Conservation (phyloP, 768 basidiomycete genomes). For the Pholiota microspora region DNA sequence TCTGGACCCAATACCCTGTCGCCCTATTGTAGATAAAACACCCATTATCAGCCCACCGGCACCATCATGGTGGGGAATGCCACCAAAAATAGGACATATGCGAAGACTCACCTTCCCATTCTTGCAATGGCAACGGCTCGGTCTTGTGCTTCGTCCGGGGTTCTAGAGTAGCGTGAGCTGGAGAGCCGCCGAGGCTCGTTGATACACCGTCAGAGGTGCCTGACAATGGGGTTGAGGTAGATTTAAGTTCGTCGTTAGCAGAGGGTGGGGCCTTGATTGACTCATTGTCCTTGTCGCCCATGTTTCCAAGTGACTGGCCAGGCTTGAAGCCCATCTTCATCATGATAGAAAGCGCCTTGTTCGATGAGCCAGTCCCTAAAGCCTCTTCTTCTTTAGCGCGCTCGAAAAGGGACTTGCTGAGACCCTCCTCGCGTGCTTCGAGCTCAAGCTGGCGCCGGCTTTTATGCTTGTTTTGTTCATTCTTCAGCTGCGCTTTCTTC, state of each 20-base stretch:
- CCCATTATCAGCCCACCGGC: slow-evolving; percentile 3
- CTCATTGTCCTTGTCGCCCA: slow-evolving; percentile 18
- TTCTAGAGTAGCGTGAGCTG: background rate
- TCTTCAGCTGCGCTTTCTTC: slow-evolving; percentile 55
- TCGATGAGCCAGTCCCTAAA: slow-evolving; percentile 48
- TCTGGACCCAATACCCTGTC: slow-evolving; percentile 69
- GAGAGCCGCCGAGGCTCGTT: background rate
- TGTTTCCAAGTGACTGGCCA: slow-evolving; percentile 70
- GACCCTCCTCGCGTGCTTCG: slow-evolving; percentile 74
- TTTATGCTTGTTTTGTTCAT: slow-evolving; percentile 66
- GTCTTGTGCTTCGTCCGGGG: slow-evolving; percentile 39
- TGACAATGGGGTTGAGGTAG: slow-evolving; percentile 9
- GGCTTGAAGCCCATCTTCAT: slow-evolving; percentile 93
- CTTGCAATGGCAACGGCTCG: slow-evolving; percentile 72
- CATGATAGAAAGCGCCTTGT: slow-evolving; percentile 87
- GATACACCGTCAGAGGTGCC: background rate
- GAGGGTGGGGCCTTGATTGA: background rate
- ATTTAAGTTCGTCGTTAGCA: slow-evolving; percentile 12
- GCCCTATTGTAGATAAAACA: slow-evolving; percentile 46
- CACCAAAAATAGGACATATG: slow-evolving; percentile 4
- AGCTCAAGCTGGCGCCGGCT: slow-evolving; percentile 66
- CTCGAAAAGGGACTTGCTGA: slow-evolving; percentile 79
- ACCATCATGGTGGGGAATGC: background rate
- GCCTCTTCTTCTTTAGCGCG: slow-evolving; percentile 65
- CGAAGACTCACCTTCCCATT: slow-evolving; percentile 69